Evolutionary conservation across 768 basidiomycete species (phyloP), one percentile per base, ranked within the genome.

Genomic region (Coprinopsis cinerea): DNA sequence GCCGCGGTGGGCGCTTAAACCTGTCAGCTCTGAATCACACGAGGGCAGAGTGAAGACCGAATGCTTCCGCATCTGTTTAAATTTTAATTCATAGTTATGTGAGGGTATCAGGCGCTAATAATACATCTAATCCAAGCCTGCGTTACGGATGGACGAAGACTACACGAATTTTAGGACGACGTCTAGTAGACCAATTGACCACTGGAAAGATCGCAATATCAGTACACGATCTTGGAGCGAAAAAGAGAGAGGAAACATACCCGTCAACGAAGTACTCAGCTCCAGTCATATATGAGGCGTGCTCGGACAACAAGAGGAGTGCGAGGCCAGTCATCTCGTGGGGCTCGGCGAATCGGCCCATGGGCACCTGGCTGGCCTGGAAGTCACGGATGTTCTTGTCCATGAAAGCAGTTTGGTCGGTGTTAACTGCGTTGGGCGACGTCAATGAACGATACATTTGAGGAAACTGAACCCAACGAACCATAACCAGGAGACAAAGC

Each of bases 401-500:
- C 78, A 81, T 77, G 25, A 71, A 59, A 2, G 61, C 59, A 1
- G 78, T 82, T 61, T 84, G 81, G 47, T 82, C 81, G 1, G 82
- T 83, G 3, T 74, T 64, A 10, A 82, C 82, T 79, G 47, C 1
- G 41, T 25, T 9, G n/a, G 22, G 25, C 18, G 5, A 25, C 5
- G 41, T 18, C 22, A 13, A 34, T 40, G 15, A 26, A 20, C 24
- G 7, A 35, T 15, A 49, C 13, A 22, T 15, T 34, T 9, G 14
- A 22, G 39, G 43, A 28, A 20, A 36, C 2, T 10, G 35, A 15
- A 18, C 51, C 44, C 15, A 4, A 67, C 71, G 57, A 47, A 71
- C 72, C 69, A 46, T 85, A 85, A 17, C 83, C 83, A 0, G 83
- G 83, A 7, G 77, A 80, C 17, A 86, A 52, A 0, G 76, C 70